phyloP scores from a whole-genome alignment of 495 filamentous ascomycete species.

The Talaromyces liani region DNA sequence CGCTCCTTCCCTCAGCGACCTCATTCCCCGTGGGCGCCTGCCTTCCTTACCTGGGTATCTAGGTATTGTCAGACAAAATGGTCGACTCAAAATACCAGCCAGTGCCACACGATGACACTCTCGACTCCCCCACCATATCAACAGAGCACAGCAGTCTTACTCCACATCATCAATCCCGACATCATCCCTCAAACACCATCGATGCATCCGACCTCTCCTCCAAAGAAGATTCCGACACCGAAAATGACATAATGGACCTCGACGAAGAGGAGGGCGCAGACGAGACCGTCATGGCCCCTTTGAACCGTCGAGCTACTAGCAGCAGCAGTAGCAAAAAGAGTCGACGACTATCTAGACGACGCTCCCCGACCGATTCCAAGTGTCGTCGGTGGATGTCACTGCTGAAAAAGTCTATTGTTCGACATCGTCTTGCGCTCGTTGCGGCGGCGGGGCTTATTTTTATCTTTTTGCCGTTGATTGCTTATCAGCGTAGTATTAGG shows the following conservation, averaged over 20 bases:
- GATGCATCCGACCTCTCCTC: conserved; percentile 2
- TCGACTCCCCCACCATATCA: not conserved
- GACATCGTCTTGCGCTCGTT: conserved; percentile 6
- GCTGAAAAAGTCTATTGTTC: conserved; percentile 1
- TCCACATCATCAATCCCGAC: not conserved
- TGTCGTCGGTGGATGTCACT: not conserved
- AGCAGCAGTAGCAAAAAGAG: not conserved
- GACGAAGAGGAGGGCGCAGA: not conserved
- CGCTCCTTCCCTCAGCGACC: not conserved
- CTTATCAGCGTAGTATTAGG: conserved; percentile 8
- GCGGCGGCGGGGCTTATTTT: conserved; percentile 7
- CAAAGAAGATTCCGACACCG: not conserved
- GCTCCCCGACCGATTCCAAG: not conserved
- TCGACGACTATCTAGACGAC: not conserved
- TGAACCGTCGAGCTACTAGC: not conserved
- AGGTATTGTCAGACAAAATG: not conserved
- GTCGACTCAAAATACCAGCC: conserved; percentile 5
- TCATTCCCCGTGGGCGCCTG: not conserved
- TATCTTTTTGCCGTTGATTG: conserved; percentile 7
- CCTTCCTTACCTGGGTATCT: not conserved
- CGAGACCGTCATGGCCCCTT: not conserved
- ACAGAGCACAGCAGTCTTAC: not conserved
- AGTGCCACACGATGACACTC: not conserved
- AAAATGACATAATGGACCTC: not conserved
- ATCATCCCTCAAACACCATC: not conserved